phyloP scores from a whole-genome alignment of 495 filamentous ascomycete species.

The Aspergillus diversus region DNA sequence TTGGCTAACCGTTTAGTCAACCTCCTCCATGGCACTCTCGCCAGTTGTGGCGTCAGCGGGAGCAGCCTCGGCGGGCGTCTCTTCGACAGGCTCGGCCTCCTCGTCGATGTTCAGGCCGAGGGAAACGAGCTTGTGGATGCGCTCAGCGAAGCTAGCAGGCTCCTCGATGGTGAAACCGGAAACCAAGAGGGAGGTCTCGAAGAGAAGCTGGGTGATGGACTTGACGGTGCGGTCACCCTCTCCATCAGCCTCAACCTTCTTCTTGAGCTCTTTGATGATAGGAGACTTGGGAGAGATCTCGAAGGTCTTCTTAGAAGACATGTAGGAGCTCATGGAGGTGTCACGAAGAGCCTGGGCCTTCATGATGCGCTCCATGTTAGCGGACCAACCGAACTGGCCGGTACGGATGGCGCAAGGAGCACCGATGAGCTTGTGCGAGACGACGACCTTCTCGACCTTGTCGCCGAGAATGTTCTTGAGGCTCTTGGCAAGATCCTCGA shows the following conservation, averaged over 20 bases:
- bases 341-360: slow-evolving; percentile 99
- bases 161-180: slow-evolving; percentile 99
- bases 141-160: slow-evolving; percentile 95
- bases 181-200: slow-evolving; percentile 96
- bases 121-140: slow-evolving; percentile 98
- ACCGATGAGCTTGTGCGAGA: slow-evolving; percentile 95
- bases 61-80: slow-evolving; percentile 64
- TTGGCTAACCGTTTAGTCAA: slow-evolving; percentile 57
- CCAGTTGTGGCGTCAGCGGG: slow-evolving; percentile 60
- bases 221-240: slow-evolving; percentile 98
- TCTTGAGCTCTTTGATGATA: slow-evolving; percentile 98
- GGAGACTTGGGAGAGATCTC: slow-evolving; percentile 98
- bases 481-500: slow-evolving; percentile 86
- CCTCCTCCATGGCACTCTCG: slow-evolving; percentile 76
- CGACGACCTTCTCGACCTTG: slow-evolving; percentile 99
- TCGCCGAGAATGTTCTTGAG: slow-evolving; percentile 99
- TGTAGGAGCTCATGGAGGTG: slow-evolving; percentile 99
- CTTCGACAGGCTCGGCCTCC: slow-evolving; percentile 73
- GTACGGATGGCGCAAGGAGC: slow-evolving; percentile 98
- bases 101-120: slow-evolving; percentile 96
- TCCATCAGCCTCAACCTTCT: slow-evolving; percentile 95
- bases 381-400: slow-evolving; percentile 99
- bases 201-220: slow-evolving; percentile 95
- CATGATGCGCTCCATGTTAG: slow-evolving; percentile 99
- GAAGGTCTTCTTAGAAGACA: slow-evolving; percentile 99